Base-by-base conservation (phyloP, 768 basidiomycete species). In the Phaeotremella skinneri region DNA sequence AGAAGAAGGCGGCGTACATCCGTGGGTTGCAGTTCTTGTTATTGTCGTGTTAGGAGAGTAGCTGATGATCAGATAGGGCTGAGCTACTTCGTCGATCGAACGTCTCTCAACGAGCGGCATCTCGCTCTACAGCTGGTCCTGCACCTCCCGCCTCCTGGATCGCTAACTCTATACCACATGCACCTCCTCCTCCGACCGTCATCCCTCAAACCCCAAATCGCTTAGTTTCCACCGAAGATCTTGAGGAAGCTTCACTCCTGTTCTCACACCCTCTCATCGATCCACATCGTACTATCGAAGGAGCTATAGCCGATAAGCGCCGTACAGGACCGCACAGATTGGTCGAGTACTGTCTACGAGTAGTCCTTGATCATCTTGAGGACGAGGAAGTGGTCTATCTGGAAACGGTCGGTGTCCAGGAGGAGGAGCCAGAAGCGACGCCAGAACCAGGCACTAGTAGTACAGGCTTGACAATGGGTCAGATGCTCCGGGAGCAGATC, bases 81-180 rank as follows among this genome's bases (percentile, higher is more conserved):
- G 69, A 70, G 49, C 41, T 67, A 3, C 49, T 64, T 2, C 51
- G 69, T 13, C 55, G 69, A 26, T 41, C 52, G 0, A 55, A 65
- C 5, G 20, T 63, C 2, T 51, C 58, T 9, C 58, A 63, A 9
- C 48, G 66, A 30, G 61, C 58, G 51, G 63, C 63, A 7, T 48
- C 61, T 3, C 47, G 69, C 49, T 60, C 55, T 6, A 57, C 61
- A 21, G 66, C 69, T 21, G 69, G 69, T 37, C 69, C 69, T 13
- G 63, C 64, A 6, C 66, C 69, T 23, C 69, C 69, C 2, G 63
- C 63, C 6, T 70, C 69, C 0, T 70, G 69, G 69, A 61, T 32
- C 25, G n/a, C n/a, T n/a, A n/a, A n/a, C n/a, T n/a, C n/a, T n/a
- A n/a, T n/a, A n/a, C n/a, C n/a, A n/a, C 42, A 11, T 20, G 4